phyloP scores from a whole-genome alignment of 2,329 filamentous ascomycete genomes.

The Sodiomyces alkalinus region DNA sequence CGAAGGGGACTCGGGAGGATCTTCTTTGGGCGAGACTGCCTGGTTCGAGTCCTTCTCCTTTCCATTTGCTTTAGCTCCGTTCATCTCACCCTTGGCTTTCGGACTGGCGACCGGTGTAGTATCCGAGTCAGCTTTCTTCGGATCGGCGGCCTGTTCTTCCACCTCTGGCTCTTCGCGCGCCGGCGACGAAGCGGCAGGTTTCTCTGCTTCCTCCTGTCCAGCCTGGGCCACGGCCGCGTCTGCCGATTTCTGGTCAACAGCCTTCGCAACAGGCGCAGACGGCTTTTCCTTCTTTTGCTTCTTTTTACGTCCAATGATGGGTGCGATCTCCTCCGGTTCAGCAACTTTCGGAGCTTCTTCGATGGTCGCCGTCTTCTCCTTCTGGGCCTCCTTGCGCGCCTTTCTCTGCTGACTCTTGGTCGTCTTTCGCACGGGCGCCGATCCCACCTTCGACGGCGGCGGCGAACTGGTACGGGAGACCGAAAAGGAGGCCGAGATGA shows the following conservation, averaged over 20 bases:
- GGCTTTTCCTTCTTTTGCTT: slow-evolving; percentile 66
- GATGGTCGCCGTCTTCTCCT: slow-evolving; percentile 44
- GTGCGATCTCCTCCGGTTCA: slow-evolving; percentile 47
- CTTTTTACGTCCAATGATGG: slow-evolving; percentile 68
- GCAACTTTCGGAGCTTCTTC: slow-evolving; percentile 32
- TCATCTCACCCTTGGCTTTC: slow-evolving; percentile 10
- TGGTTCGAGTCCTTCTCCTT: slow-evolving; percentile 2
- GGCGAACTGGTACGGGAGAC: slow-evolving; percentile 57
- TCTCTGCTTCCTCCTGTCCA: slow-evolving; percentile 2
- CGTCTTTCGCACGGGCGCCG: slow-evolving; percentile 50
- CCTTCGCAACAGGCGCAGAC: slow-evolving; percentile 10
- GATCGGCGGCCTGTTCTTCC: slow-evolving; percentile 4
- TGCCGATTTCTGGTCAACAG: slow-evolving; percentile 5
- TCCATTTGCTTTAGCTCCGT: slow-evolving; percentile 10
- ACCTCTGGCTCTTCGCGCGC: slow-evolving; percentile 5
- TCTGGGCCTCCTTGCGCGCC: slow-evolving; percentile 52
- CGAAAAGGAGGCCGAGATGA: slow-evolving; percentile 56
- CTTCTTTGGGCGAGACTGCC: slow-evolving; percentile 2
- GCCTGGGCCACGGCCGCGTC: background rate
- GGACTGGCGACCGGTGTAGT: slow-evolving; percentile 5
- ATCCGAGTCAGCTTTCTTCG: slow-evolving; percentile 13
- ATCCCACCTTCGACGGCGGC: slow-evolving; percentile 45
- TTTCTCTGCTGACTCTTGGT: slow-evolving; percentile 73
- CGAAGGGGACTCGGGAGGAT: too few species aligned
- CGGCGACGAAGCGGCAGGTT: slow-evolving; percentile 8